phyloP scores from a whole-genome alignment of 202 grass and related monocot genomes.

The Setaria viridis region DNA sequence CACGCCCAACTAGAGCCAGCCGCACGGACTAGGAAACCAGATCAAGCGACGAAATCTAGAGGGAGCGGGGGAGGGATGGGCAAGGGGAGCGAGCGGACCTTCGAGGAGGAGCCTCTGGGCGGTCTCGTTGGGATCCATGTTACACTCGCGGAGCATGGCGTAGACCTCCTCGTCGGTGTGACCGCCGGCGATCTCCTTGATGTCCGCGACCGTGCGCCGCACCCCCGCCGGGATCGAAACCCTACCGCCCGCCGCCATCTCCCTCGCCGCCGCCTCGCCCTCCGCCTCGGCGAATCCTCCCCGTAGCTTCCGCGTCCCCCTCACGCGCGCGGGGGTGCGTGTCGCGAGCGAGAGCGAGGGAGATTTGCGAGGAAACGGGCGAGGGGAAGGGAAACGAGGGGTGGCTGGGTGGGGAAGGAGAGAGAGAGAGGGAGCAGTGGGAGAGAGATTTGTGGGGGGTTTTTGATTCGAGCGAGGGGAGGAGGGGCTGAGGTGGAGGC shows the following conservation, averaged over 20 bases:
- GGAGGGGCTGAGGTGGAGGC: too few species aligned
- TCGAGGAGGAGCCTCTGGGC: conserved; percentile 81
- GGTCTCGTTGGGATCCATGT: conserved; percentile 97
- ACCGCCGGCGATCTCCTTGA: conserved; percentile 85
- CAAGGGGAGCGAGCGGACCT: neutral
- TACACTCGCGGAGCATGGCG: conserved; percentile 88
- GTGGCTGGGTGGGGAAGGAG: neutral
- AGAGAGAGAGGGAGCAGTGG: neutral
- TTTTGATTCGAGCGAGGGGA: too few species aligned
- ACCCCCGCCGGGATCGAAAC: conserved; percentile 75
- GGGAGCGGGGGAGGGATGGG: neutral
- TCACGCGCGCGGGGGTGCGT: neutral
- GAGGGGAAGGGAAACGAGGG: neutral
- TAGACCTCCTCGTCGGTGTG: conserved; percentile 96
- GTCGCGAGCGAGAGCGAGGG: neutral
- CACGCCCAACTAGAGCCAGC: neutral
- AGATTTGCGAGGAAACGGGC: conserved; percentile 18
- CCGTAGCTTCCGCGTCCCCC: conserved; percentile 27
- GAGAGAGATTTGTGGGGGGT: neutral
- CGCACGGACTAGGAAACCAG: neutral
- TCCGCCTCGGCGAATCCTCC: conserved; percentile 36
- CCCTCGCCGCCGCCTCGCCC: conserved; percentile 33
- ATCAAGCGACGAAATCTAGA: conserved; percentile 28
- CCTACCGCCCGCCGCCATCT: conserved; percentile 53
- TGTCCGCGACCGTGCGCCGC: conserved; percentile 75